These are phyloP conservation scores for Cystobasidiaceae sp. DNA, from an alignment of 1,284 basidiomycete species.

Conservation along the genomic window DNA sequence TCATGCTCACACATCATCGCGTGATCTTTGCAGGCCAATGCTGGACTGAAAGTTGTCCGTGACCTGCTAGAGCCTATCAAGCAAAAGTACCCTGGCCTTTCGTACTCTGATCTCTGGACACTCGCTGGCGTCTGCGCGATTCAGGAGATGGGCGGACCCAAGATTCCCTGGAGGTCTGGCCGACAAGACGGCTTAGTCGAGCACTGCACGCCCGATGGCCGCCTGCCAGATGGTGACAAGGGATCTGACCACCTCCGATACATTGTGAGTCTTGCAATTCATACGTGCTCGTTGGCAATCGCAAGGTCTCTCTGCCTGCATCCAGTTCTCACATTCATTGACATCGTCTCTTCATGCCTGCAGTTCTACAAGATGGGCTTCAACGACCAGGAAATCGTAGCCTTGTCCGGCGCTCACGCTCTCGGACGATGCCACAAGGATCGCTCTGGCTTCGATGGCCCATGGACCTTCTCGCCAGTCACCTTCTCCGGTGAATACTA, in stretches of 20 bases:
- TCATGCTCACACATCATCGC: too few species aligned
- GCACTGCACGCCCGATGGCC: constrained; percentile 70
- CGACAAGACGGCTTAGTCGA: constrained; percentile 46
- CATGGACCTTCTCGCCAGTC: constrained; percentile 72
- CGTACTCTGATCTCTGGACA: constrained; percentile 60
- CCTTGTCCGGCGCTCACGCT: constrained; percentile 55
- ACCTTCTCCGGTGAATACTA: constrained; percentile 70
- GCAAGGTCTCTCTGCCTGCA: background rate
- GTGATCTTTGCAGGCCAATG: constrained; percentile 66
- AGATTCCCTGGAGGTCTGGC: constrained; percentile 81
- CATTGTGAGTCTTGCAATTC: background rate
- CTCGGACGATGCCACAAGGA: constrained; percentile 53
- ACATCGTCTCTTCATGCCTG: background rate
- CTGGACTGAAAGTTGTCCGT: constrained; percentile 76
- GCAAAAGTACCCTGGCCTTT: constrained; percentile 79
- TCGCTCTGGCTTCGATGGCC: constrained; percentile 61
- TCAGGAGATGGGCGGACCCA: constrained; percentile 75
- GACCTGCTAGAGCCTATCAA: constrained; percentile 82
- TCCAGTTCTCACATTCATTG: background rate
- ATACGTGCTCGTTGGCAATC: too few species aligned
- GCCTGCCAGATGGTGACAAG: constrained; percentile 84
- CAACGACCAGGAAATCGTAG: constrained; percentile 54
- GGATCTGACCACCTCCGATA: constrained; percentile 71
- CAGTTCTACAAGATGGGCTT: constrained; percentile 64
- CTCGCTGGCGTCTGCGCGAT: constrained; percentile 74